phyloP scores from a whole-genome alignment of 352 stramenopile genomes.

The Globisporangium spiculum region DNA sequence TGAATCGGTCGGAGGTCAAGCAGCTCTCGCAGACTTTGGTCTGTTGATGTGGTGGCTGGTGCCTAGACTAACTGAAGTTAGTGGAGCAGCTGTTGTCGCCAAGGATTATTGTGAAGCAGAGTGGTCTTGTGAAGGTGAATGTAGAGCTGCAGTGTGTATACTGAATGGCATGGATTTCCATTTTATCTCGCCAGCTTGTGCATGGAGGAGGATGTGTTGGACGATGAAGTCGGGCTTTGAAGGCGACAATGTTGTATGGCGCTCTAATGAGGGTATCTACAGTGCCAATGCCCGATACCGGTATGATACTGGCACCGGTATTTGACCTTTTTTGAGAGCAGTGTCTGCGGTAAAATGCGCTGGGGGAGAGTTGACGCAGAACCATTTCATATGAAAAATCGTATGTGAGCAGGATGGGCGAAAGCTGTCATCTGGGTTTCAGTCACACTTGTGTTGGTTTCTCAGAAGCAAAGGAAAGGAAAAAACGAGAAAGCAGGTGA shows the following conservation, averaged over 20 bases:
- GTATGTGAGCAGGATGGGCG: background rate
- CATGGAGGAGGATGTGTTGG: too few species aligned
- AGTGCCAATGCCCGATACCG: background rate
- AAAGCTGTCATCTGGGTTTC: background rate
- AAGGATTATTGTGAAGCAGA: background rate
- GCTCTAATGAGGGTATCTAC: too few species aligned
- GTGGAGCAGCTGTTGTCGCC: background rate
- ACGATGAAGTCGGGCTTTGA: too few species aligned
- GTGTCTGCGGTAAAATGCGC: background rate
- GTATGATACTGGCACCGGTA: background rate
- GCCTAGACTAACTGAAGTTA: background rate
- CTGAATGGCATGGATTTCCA: background rate
- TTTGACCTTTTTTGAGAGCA: background rate
- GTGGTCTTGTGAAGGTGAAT: background rate
- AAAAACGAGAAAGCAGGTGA: background rate
- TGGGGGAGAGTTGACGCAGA: background rate
- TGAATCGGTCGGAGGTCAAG: constrained; percentile 47
- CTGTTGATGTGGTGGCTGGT: constrained; percentile 25
- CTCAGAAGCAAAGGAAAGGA: constrained; percentile 5
- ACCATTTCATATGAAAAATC: background rate
- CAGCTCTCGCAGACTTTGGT: constrained; percentile 41
- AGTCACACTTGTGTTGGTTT: constrained; percentile 2
- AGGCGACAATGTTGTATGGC: too few species aligned
- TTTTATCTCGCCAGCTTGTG: background rate
- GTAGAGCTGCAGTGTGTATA: background rate